phyloP scores from a whole-genome alignment of 257 asterid species.

The Nicotiana benthamiana region DNA sequence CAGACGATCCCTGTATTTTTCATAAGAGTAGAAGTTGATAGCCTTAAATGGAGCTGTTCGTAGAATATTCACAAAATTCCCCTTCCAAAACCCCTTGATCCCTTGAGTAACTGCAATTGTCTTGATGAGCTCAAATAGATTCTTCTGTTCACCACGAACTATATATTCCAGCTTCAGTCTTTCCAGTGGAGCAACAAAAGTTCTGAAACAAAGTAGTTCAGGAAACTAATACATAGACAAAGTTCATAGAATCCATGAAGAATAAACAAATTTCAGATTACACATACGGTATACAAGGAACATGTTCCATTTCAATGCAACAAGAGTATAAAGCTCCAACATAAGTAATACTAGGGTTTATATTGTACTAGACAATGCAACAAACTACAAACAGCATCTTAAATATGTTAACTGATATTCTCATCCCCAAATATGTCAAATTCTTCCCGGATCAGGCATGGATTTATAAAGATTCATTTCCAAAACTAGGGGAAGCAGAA shows the following conservation, averaged over 20 bases:
- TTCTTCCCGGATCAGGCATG: neutral
- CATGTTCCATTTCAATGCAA: neutral
- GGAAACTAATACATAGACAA: neutral
- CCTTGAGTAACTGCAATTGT: slow-evolving; percentile 74
- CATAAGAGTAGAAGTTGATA: slow-evolving; percentile 87
- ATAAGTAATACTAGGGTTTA: neutral
- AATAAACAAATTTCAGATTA: neutral
- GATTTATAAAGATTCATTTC: neutral
- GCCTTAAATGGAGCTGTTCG: slow-evolving; percentile 98
- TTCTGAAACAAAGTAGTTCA: slow-evolving; percentile 42
- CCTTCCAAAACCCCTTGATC: slow-evolving; percentile 88
- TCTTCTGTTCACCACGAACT: slow-evolving; percentile 82
- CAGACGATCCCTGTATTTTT: slow-evolving; percentile 65
- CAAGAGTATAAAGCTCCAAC: neutral
- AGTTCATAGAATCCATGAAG: neutral
- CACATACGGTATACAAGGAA: neutral
- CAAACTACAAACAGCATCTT: neutral
- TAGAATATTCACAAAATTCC: slow-evolving; percentile 82
- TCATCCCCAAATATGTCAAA: neutral
- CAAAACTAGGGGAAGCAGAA: neutral
- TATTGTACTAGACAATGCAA: neutral
- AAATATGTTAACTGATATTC: neutral
- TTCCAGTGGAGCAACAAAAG: slow-evolving; percentile 94
- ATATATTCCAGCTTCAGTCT: slow-evolving; percentile 91
- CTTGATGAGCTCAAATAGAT: slow-evolving; percentile 59